These are phyloP conservation scores for Ustilago loliicola DNA, from an alignment of 1,284 basidiomycete species.

Conservation along the genomic window DNA sequence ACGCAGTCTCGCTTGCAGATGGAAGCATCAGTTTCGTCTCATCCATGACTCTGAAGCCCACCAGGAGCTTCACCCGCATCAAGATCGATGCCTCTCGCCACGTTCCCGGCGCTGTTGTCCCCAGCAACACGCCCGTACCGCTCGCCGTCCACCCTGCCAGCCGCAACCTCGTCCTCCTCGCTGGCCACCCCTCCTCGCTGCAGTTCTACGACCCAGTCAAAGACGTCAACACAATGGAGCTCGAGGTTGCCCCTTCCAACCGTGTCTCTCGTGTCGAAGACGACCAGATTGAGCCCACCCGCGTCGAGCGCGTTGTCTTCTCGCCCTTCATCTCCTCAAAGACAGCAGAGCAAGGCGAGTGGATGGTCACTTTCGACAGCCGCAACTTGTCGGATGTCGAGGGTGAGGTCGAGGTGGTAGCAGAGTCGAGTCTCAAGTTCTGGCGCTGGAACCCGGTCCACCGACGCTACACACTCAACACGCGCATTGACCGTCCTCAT, in stretches of 20 bases:
- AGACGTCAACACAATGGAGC: slow-evolving; percentile 82
- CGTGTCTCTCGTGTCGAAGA: slow-evolving; percentile 87
- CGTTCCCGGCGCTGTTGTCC: slow-evolving; percentile 28
- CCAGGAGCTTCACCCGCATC: slow-evolving; percentile 82
- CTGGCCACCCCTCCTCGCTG: slow-evolving; percentile 92
- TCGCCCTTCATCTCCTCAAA: slow-evolving; percentile 71
- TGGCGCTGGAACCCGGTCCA: slow-evolving; percentile 82
- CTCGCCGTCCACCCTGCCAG: slow-evolving; percentile 62
- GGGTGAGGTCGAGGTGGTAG: slow-evolving; percentile 74
- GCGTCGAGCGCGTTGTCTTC: slow-evolving; percentile 80
- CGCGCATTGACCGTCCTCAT: slow-evolving; percentile 91
- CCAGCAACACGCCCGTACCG: slow-evolving; percentile 41
- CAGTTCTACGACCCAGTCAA: slow-evolving; percentile 87
- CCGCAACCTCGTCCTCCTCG: slow-evolving; percentile 78
- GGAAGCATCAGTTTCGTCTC: slow-evolving; percentile 85
- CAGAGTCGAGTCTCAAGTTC: slow-evolving; percentile 86
- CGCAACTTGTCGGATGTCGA: slow-evolving; percentile 71
- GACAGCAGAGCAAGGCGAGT: slow-evolving; percentile 72
- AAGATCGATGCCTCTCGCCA: slow-evolving; percentile 74
- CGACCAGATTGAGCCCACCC: slow-evolving; percentile 80
- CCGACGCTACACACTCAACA: slow-evolving; percentile 76
- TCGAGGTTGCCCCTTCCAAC: slow-evolving; percentile 94
- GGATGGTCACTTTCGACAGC: slow-evolving; percentile 93
- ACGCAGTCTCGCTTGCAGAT: slow-evolving; percentile 85
- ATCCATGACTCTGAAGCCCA: slow-evolving; percentile 79